phyloP scores from a whole-genome alignment of 768 basidiomycete species.

The Xanthoconium stramineum region DNA sequence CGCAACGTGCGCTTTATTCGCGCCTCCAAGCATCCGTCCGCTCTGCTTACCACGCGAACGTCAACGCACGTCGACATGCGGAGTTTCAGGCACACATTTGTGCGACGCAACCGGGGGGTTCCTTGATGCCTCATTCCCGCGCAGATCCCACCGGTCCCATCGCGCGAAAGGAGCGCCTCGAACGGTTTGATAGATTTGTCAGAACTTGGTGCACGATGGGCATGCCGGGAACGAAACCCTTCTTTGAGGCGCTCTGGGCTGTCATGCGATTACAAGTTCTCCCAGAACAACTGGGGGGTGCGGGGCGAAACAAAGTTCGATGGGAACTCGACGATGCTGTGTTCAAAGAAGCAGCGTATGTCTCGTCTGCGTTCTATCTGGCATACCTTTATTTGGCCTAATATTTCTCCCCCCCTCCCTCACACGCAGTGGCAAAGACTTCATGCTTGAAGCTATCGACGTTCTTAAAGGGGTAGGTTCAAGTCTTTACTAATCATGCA shows the following conservation, averaged over 20 bases:
- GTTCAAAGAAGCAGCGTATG: conserved; percentile 91
- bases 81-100: conserved; percentile 84
- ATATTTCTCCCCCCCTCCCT: conserved; percentile 15
- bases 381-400: conserved; percentile 5
- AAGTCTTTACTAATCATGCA: conserved; percentile 7
- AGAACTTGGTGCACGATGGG: conserved; percentile 81
- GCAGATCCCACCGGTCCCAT: conserved; percentile 56
- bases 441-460: conserved; percentile 89
- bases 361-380: conserved; percentile 19
- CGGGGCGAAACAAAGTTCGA: conserved; percentile 65
- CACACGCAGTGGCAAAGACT: conserved; percentile 76
- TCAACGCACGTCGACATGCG: conserved; percentile 71
- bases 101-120: conserved; percentile 76
- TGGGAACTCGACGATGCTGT: conserved; percentile 96
- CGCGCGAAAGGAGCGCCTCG: conserved; percentile 76
- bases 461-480: conserved; percentile 81
- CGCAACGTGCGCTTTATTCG: conserved; percentile 84
- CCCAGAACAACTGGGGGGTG: conserved; percentile 77
- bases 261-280: conserved; percentile 78
- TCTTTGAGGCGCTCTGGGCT: conserved; percentile 66
- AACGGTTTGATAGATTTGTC: conserved; percentile 72
- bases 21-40: conserved; percentile 85
- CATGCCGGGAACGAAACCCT: conserved; percentile 87
- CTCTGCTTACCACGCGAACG: conserved; percentile 77
- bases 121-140: conserved; percentile 70